phyloP scores from a whole-genome alignment of 163 green algal species.

The Chlorella variabilis region DNA sequence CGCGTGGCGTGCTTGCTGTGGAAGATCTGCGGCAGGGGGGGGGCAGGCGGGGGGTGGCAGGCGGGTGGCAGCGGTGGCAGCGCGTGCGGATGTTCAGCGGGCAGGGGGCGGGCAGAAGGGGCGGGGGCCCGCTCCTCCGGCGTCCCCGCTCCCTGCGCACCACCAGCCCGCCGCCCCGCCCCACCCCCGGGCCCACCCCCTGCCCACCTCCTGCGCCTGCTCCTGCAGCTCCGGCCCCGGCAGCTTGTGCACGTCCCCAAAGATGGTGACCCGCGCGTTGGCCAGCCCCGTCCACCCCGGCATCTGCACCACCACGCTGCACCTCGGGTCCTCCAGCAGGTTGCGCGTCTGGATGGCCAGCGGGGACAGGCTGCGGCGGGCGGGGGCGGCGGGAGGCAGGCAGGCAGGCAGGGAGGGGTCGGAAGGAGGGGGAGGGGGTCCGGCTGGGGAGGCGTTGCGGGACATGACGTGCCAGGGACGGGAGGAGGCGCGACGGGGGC shows the following conservation, averaged over 20 bases:
- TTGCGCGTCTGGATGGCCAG: slow-evolving; percentile 95
- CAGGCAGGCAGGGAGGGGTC: too few relatives aligned
- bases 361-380: slow-evolving; percentile 26
- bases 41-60: too few relatives aligned
- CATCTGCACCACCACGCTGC: slow-evolving; percentile 91
- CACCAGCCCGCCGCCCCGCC: too few relatives aligned
- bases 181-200: not conserved
- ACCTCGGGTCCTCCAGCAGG: slow-evolving; percentile 88
- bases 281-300: slow-evolving; percentile 95
- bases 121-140: too few relatives aligned
- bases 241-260: slow-evolving; percentile 73
- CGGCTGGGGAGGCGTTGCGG: not conserved
- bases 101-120: too few relatives aligned
- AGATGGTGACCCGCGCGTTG: slow-evolving; percentile 94
- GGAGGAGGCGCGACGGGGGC: too few relatives aligned
- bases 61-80: too few relatives aligned
- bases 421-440: not conserved
- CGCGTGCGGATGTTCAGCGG: too few relatives aligned
- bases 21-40: slow-evolving; percentile 43
- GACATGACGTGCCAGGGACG: not conserved
- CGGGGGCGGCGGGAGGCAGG: too few relatives aligned
- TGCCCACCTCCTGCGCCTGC: slow-evolving; percentile 57
- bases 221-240: slow-evolving; percentile 63
- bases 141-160: too few relatives aligned
- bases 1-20: slow-evolving; percentile 45